A percentile compares a stretch with the other conserved stretches of the same genome.
Conservation (phyloP, 441 rosid species). For the Erodium chrysanthum region DNA sequence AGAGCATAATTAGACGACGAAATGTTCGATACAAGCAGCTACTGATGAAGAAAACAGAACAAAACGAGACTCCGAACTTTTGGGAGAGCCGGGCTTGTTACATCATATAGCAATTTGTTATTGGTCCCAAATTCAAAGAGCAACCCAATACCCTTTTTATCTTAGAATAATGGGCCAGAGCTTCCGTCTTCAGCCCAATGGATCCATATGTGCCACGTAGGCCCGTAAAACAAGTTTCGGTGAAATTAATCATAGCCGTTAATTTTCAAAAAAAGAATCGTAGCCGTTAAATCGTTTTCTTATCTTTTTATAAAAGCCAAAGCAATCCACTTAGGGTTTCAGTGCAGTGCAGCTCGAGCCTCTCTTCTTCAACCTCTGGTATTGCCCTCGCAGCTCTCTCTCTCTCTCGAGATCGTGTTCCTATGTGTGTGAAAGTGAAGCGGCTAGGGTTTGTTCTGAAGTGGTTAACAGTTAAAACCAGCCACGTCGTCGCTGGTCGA, state of each 20-base stretch:
- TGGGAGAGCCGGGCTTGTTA: conserved; percentile 18
- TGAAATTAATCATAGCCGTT: conserved; percentile 12
- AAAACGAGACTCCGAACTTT: conserved; percentile 31
- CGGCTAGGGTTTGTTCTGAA: too few species aligned
- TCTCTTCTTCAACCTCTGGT: conserved; percentile 4
- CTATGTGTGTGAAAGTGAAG: too few species aligned
- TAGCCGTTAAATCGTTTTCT: not conserved
- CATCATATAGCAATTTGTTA: not conserved
- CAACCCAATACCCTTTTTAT: not conserved
- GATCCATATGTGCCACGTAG: not conserved
- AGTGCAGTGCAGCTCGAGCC: not conserved
- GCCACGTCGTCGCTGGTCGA: too few species aligned
- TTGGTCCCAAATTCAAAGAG: not conserved
- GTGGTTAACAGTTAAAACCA: too few species aligned
- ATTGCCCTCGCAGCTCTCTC: not conserved
- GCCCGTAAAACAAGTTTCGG: not conserved
- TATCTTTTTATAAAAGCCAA: not conserved
- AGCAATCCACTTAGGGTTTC: not conserved
- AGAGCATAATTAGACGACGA: conserved; percentile 54
- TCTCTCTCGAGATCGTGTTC: too few species aligned
- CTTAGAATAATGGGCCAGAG: not conserved
- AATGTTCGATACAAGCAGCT: conserved; percentile 33
- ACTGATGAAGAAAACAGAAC: conserved; percentile 44
- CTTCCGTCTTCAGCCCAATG: not conserved
- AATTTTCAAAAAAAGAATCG: too few species aligned